Base-by-base conservation (phyloP, 306 rosid species). In the Cucurbita pepo region DNA sequence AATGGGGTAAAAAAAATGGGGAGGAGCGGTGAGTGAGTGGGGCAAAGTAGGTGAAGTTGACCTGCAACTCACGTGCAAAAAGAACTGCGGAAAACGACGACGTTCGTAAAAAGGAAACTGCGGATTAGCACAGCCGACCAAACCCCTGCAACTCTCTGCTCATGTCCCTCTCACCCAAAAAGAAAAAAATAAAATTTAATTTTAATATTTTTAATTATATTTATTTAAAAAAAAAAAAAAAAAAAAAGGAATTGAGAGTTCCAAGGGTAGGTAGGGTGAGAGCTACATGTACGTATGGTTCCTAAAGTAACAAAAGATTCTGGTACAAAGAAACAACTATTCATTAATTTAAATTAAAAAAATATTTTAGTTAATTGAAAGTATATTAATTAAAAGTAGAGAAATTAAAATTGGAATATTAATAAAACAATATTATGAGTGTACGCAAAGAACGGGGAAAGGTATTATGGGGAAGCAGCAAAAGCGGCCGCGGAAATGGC, bases 401-500 rank as follows among this genome's bases (percentile, higher is more conserved):
- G 3, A 30, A 30, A 30, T 30, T 2, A 30, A 30, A 30, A 1
- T 30, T 30, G 34, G 34, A 30, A 30, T 30, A 30, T 36, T 34
- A 36, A 16, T 22, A 2, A 63, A 40, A 1, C 12, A 64, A n/a
- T 34, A 12, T 38, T 5, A 65, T 0, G 18, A 6, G 18, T 5
- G 43, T 36, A 21, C 66, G n/a, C 21, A 37, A 25, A 9, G 51
- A 37, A 51, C 3, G 41, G 11, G 44, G 50, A n/a, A 52, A 63
- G 69, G 71, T 37, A 12, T 50, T 19, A 25, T n/a, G 43, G 62
- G 41, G 47, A 69, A 79, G 2, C 63, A 34, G 77, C 66, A 65
- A 57, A 37, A 64, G 75, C 52, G 41, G 38, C 34, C 54, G 78
- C 80, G 78, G 72, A 56, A 76, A 76, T 72, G 62, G 58, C 75